phyloP scores from a whole-genome alignment of 2,329 filamentous ascomycete species.

The Gyromitra esculenta region DNA sequence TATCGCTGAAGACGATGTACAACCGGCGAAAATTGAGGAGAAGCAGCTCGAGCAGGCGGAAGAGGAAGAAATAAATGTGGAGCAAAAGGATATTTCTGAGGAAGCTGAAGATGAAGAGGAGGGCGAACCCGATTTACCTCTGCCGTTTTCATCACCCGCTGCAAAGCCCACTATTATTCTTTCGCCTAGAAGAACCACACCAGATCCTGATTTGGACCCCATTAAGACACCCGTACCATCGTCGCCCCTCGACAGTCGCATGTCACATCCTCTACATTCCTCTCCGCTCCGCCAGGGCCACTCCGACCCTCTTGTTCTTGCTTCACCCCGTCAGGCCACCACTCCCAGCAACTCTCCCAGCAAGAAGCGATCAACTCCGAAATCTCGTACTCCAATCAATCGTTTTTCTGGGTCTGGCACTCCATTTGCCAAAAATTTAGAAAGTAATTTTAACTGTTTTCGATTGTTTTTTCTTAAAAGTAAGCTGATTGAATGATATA shows the following conservation, averaged over 20 bases:
- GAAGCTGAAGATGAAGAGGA: constrained; percentile 24
- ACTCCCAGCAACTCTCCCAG: constrained; percentile 39
- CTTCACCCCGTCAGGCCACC: constrained; percentile 27
- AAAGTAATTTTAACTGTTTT: constrained; percentile 15
- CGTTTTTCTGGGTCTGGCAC: constrained; percentile 26
- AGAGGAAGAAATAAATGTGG: not conserved
- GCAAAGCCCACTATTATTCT: constrained; percentile 34
- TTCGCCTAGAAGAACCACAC: constrained; percentile 36
- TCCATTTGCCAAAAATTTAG: constrained; percentile 29
- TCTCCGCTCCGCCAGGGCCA: constrained; percentile 36
- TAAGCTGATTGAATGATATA: constrained; percentile 7
- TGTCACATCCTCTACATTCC: constrained; percentile 40
- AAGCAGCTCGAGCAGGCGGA: not conserved
- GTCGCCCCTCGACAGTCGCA: constrained; percentile 23
- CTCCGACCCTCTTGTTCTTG: constrained; percentile 32
- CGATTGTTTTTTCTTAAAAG: not conserved
- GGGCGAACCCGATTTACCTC: constrained; percentile 29
- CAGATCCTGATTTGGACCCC: constrained; percentile 45
- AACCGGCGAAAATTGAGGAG: not conserved
- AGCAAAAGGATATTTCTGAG: not conserved
- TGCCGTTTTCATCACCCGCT: constrained; percentile 30
- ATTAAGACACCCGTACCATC: constrained; percentile 44
- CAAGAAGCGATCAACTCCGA: constrained; percentile 40
- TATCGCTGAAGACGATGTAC: constrained; percentile 4
- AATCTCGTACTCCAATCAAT: constrained; percentile 29